These are phyloP conservation scores for Pyricularia pennisetigena DNA, from an alignment of 2,329 filamentous ascomycete species.

Conservation along the genomic window DNA sequence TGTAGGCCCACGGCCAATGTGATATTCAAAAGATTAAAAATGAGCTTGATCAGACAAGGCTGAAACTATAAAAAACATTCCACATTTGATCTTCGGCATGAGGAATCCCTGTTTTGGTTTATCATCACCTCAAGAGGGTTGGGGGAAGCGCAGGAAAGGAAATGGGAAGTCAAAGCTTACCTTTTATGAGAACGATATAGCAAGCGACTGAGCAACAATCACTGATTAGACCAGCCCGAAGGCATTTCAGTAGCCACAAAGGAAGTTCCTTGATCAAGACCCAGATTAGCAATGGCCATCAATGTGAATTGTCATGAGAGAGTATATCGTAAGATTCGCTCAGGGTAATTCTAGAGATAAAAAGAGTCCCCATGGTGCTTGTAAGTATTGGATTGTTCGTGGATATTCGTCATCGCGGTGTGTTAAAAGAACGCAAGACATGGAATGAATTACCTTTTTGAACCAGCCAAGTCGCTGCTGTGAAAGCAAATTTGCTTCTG, in stretches of 20 bases:
- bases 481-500: background rate
- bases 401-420: conserved; percentile 32
- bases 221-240: background rate
- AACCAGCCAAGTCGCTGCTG: background rate
- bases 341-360: conserved; percentile 45
- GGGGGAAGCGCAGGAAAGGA: conserved; percentile 6
- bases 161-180: conserved; percentile 24
- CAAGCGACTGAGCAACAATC: background rate
- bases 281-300: conserved; percentile 1
- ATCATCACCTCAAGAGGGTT: conserved; percentile 42
- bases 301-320: background rate
- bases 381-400: conserved; percentile 58
- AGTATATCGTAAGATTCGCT: conserved; percentile 23
- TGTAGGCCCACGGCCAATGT: background rate
- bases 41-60: conserved; percentile 51
- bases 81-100: conserved; percentile 57
- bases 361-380: conserved; percentile 41
- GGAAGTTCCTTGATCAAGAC: conserved; percentile 8
- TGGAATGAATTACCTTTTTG: background rate
- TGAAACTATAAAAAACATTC: conserved; percentile 46
- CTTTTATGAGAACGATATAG: conserved; percentile 27
- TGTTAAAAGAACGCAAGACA: conserved; percentile 3
- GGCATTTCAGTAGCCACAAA: background rate
- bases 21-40: conserved; percentile 9
- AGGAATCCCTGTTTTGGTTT: conserved; percentile 56